Evolutionary conservation across 768 basidiomycete genomes (phyloP), one percentile per base, ranked within the genome.

Genomic region (Hypholoma fasciculare): DNA sequence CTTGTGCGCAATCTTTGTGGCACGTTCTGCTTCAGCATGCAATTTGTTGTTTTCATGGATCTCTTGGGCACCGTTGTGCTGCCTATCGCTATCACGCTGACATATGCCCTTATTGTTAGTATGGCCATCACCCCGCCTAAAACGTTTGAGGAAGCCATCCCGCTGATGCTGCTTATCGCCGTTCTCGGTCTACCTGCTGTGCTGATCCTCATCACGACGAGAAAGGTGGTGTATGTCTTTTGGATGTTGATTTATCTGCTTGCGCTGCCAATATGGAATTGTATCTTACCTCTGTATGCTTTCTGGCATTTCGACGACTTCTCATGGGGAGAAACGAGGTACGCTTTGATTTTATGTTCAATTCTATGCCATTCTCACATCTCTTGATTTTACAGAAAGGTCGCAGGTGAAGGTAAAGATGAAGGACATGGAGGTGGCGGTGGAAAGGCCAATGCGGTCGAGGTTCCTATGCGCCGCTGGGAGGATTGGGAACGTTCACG

Each of bases 221-320:
- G 94, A 65, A 98, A 98, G 71, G 81, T 98, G 48, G 88, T 98
- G 42, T 98, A 98, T 75, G 88, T 97, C 57, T 90, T 93, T 65
- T 99, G 97, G 97, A 97, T 99, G 94, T 71, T 96, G 69, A 86
- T 96, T 68, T 98, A 99, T 78, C 83, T 99, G 12, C 56, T 87
- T 51, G 95, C 97, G 27, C 77, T 99, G 40, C 97, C 97, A 0
- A 81, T 99, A 30, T 99, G 97, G 97, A 98, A 98, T 72, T 90
- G 96, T 62, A 76, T 96, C 44, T 80, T 98, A 3, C 96, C 96
- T 11, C 78, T 97, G 8, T 99, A 99, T 74, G 90, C 96, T 13
- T 98, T 98, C 72, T 97, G 95, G 94, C 96, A 98, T 74, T 98
- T 99, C 72, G 96, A 98, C 63, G 97, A 99, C 74, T 98, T 99